Evolutionary conservation across 371 early-diverging fungal genomes (phyloP), one percentile per base, ranked within the genome.

Genomic region (Mucor racemosus): DNA sequence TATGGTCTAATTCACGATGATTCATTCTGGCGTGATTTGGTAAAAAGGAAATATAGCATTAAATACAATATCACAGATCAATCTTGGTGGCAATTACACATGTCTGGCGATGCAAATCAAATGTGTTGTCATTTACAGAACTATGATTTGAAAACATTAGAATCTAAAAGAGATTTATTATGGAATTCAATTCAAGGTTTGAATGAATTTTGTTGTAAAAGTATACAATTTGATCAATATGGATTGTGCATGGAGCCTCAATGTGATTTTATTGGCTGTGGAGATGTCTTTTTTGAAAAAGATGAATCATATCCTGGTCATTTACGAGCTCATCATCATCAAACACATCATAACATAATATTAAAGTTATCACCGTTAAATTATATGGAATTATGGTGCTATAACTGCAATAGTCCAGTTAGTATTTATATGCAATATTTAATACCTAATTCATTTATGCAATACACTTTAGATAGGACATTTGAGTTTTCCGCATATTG

Each of bases 311-410:
- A 42, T 35, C 36, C 65, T 38, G 61, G 44, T 7, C 55, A 66
- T 31, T 36, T 54, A 31, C 1, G 44, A 26, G 19, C 6, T 14
- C 56, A 67, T 14, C 34, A 55, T 36, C 17, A 34, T 4, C 34
- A 35, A 5, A 58, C 65, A 9, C 39, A 40, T 1, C 58, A 65
- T 26, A 65, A 46, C 46, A 33, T 67, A 13, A 34, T 61, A 13
- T 6, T 67, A 14, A 67, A 61, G 13, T n/a, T 67, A 44, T 67
- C 67, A 21, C 31, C 61, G 0, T 7, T 67, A 4, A 38, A 67
- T 38, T 67, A 55, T 15, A 67, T 67, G 61, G 67, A 67, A n/a
- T 13, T 67, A 8, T 67, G 62, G 61, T 67, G 67, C 34, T 42
- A 61, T 44, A 17, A 56, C 13, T 67, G 62, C 39, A 35, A 36